A percentile compares a stretch with the other conserved stretches of the same genome.
phyloP scores from a whole-genome alignment of 345 rosid species.

The Brassica incana region DNA sequence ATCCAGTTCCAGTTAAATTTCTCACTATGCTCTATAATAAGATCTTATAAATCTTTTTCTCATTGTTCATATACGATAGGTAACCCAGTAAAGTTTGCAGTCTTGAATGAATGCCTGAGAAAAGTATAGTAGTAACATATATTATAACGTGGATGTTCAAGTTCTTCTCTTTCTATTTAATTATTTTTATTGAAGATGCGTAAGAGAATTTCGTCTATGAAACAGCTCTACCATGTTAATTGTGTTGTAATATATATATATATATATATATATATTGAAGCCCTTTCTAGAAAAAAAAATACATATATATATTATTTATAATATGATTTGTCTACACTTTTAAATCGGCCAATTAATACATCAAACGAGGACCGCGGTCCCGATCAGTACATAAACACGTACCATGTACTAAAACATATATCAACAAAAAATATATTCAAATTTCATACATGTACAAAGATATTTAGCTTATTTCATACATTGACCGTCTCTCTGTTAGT shows the following conservation, averaged over 20 bases:
- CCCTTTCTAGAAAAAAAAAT: too few species aligned
- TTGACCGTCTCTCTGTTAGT: too few species aligned
- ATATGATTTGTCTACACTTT: too few species aligned
- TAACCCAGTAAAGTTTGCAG: constrained; percentile 5
- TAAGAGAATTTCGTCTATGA: not conserved
- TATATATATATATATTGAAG: too few species aligned
- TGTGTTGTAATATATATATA: constrained; percentile 6
- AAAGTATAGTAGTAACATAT: not conserved
- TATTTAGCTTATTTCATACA: too few species aligned
- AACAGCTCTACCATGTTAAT: not conserved
- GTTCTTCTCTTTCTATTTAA: not conserved
- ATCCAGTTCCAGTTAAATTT: not conserved
- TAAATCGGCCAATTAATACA: too few species aligned
- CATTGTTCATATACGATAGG: constrained; percentile 17
- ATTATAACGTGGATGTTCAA: constrained; percentile 9
- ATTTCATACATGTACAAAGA: too few species aligned
- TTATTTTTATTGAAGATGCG: not conserved
- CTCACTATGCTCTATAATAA: not conserved
- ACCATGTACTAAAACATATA: too few species aligned
- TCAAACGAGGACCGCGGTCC: too few species aligned
- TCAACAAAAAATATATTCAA: too few species aligned
- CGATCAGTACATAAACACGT: too few species aligned
- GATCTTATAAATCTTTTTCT: not conserved
- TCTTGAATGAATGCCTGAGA: not conserved
- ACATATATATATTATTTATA: too few species aligned